phyloP scores from a whole-genome alignment of 164 flowering plant genomes.

The Kalanchoe fedtschenkoi region DNA sequence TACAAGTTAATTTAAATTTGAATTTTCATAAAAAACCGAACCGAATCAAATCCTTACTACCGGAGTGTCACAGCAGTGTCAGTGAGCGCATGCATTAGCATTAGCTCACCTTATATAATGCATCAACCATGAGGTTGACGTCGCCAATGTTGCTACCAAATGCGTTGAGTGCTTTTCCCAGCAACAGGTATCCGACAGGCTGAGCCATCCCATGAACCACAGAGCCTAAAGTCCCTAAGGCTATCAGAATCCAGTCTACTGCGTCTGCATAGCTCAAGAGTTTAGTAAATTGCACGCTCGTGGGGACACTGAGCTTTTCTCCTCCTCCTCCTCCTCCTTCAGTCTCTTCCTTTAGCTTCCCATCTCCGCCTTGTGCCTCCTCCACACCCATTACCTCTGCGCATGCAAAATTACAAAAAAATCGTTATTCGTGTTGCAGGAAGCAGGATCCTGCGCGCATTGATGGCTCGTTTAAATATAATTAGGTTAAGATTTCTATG shows the following conservation, averaged over 20 bases:
- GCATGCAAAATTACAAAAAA: too few relatives aligned
- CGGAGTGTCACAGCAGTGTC: too few relatives aligned
- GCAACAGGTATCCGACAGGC: conserved; percentile 53
- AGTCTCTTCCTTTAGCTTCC: neutral
- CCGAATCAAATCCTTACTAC: too few relatives aligned
- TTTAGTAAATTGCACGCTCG: conserved; percentile 22
- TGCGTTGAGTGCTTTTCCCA: conserved; percentile 63
- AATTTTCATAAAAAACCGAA: too few relatives aligned
- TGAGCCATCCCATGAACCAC: conserved; percentile 58
- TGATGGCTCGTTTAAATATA: neutral
- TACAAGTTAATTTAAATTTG: too few relatives aligned
- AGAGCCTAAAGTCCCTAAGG: conserved; percentile 52
- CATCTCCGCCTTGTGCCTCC: neutral
- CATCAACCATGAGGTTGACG: conserved; percentile 41
- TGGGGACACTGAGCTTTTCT: neutral
- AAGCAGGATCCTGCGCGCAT: too few relatives aligned
- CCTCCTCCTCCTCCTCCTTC: neutral
- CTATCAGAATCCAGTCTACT: conserved; percentile 56
- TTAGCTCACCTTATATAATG: conserved; percentile 34
- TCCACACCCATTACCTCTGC: neutral
- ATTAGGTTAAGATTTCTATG: neutral
- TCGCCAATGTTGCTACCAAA: conserved; percentile 42
- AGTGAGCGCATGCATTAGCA: neutral
- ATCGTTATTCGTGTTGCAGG: too few relatives aligned
- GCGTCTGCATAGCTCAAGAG: conserved; percentile 57